A percentile compares a stretch with the other conserved stretches of the same genome.
phyloP scores from a whole-genome alignment of 1,284 basidiomycete genomes.

The Pseudozyma sp. region DNA sequence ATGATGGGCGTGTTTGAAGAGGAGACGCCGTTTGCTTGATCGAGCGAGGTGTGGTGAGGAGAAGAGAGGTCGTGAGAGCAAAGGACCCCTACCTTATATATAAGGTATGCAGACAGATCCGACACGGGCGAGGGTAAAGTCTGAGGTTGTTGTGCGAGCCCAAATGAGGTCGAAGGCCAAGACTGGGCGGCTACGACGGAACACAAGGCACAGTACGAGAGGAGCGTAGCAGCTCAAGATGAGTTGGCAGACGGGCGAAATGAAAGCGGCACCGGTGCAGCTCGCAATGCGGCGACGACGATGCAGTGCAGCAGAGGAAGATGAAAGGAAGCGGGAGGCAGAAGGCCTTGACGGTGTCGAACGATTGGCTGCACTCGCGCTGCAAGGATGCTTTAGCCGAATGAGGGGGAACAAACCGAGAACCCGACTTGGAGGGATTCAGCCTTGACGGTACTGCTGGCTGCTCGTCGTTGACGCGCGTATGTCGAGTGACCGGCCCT shows the following conservation, averaged over 20 bases:
- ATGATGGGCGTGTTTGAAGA: neutral
- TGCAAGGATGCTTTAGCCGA: slow-evolving; percentile 42
- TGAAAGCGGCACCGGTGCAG: neutral
- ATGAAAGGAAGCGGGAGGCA: neutral
- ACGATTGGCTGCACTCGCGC: slow-evolving; percentile 24
- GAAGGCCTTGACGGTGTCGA: slow-evolving; percentile 12
- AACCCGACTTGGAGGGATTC: neutral
- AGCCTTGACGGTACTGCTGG: neutral
- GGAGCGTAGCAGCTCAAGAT: neutral
- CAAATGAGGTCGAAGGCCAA: neutral
- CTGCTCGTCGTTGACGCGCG: neutral
- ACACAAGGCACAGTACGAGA: neutral
- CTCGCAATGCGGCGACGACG: neutral
- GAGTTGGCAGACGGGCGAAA: neutral
- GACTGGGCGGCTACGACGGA: neutral
- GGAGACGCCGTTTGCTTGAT: neutral
- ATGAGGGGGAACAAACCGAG: neutral
- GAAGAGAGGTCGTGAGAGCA: neutral
- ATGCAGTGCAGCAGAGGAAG: neutral
- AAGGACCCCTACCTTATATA: neutral
- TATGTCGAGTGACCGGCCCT: too few species aligned
- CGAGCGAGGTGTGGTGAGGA: neutral
- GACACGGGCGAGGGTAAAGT: neutral
- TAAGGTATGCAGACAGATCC: neutral
- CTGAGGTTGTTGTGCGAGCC: neutral